A percentile compares a stretch with the other conserved stretches of the same genome.
These are phyloP conservation scores for Suillus spraguei DNA, from an alignment of 768 basidiomycete genomes.

Conservation along the genomic window DNA sequence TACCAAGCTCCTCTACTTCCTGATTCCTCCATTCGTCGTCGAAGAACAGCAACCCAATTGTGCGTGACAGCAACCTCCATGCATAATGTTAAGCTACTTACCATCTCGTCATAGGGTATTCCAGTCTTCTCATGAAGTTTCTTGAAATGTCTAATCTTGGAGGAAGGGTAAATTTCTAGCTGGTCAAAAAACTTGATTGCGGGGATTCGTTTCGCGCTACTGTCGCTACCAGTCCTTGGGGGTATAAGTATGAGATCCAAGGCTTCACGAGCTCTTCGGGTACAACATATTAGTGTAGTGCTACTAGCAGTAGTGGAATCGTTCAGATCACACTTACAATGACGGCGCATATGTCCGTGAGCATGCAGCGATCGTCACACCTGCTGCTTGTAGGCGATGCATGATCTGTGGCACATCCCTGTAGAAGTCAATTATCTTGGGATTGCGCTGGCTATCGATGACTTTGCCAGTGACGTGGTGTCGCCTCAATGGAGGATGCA, in stretches of 20 bases:
- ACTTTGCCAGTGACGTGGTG: constrained; percentile 32
- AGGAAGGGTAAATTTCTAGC: constrained; percentile 77
- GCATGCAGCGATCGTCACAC: constrained; percentile 65
- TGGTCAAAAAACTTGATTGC: constrained; percentile 71
- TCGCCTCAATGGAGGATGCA: constrained; percentile 57
- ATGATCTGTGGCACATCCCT: constrained; percentile 75
- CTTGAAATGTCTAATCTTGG: constrained; percentile 83
- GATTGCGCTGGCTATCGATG: constrained; percentile 27
- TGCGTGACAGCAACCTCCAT: background rate
- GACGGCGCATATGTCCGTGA: constrained; percentile 71
- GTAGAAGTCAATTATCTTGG: constrained; percentile 63
- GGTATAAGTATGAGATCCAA: constrained; percentile 63
- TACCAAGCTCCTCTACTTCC: constrained; percentile 59
- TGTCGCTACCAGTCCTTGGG: constrained; percentile 28
- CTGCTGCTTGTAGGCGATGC: constrained; percentile 51
- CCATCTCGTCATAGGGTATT: constrained; percentile 82
- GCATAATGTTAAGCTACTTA: constrained; percentile 26
- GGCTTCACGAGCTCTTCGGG: constrained; percentile 70
- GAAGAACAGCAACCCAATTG: constrained; percentile 55
- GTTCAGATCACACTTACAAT: constrained; percentile 53
- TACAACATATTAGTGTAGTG: constrained; percentile 4
- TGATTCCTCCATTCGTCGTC: constrained; percentile 69
- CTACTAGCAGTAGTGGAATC: background rate
- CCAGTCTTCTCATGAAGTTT: constrained; percentile 71
- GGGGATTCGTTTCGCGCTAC: constrained; percentile 35